Evolutionary conservation across 2,329 filamentous ascomycete species (phyloP), one percentile per base, ranked within the genome.

Genomic region (Colletotrichum sp.): DNA sequence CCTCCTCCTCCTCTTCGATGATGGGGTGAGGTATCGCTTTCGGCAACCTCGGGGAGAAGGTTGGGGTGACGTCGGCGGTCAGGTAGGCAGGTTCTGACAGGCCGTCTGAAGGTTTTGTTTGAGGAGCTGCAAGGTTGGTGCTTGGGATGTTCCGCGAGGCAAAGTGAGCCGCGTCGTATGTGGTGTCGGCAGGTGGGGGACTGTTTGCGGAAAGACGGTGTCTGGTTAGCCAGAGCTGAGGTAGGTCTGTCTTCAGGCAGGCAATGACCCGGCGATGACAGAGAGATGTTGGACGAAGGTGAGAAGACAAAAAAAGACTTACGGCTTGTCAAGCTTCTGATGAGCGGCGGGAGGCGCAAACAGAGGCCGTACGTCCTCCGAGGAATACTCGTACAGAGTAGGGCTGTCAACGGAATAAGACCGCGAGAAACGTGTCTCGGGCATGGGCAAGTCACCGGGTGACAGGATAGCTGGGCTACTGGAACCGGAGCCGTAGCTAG

Each of bases 311-410:
- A 11, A 11, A 51, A 13, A 51, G 72, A 73, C 76, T 77, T 68
- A 77, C 76, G 54, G 36, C 43, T 57, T 66, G 54, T 69, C 55
- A 61, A 65, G 55, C 59, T 67, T 74, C 69, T 72, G 72, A 21
- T 73, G 69, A 27, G 72, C 70, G 33, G 72, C 70, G 9, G 72
- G 72, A 7, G 72, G 70, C 31, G 72, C 72, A 38, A 74, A 72
- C n/a, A 70, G 75, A 66, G 72, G 67, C 29, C 67, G 67, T 29
- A 74, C 74, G 67, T 66, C 65, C 5, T 75, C 75, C 11, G 57
- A 34, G 65, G 87, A 87, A 78, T 90, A 91, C 78, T 91, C 89
- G 87, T 92, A 92, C 63, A 92, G 82, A 36, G 89, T 91, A 74
- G 90, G 90, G 79, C 90, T 92, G 80, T 92, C 90, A 69, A 91